Base-by-base conservation (phyloP, 2,329 filamentous ascomycete genomes). In the Lomentospora prolificans region DNA sequence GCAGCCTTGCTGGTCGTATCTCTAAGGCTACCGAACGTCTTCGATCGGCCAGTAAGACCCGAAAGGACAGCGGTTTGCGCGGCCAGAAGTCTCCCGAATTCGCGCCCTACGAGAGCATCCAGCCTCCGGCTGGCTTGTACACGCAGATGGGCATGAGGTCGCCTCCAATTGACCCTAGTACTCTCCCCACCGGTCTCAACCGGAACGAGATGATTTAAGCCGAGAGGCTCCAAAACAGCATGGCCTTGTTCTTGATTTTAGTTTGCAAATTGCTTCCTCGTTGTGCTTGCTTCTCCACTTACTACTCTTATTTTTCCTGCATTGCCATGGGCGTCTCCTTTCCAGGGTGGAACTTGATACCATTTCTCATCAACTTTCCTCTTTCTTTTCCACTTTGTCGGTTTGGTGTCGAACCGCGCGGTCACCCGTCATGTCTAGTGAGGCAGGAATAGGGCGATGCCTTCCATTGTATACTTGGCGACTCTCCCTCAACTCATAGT, bases 21-120 rank as follows among this genome's bases (percentile, higher is more conserved):
- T 75, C 74, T 57, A 80, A 81, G 50, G 79, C 79, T 0, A 81
- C 80, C 0, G 81, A 84, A 61, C 76, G 79, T 51, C 76, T 84
- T 63, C 76, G 81, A 19, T 84, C 80, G 3, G 80, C 72, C 1
- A 84, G 80, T 65, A 78, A 81, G 14, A 76, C 75, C 53, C 74
- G 76, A 46, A 79, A 78, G 60, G 75, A 73, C 58, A 57, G 55
- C 22, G 69, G 69, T 53, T 72, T 69, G 62, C 55, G 60, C 8
- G 24, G 5, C 1, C 53, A 55, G 25, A 55, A 50, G 53, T 33
- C 25, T 12, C 53, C 53, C 17, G 53, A 55, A 10, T 17, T 50
- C 17, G 67, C 67, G 19, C 72, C 70, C 19, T 72, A 75, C 58
- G 75, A 77, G 63, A 75, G 70, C 60, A 64, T 72, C 2, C 68